Percentiles rank a stretch among this genome's conserved stretches.
phyloP scores from a whole-genome alignment of 2,329 filamentous ascomycete genomes.

The Neonectria ditissima region DNA sequence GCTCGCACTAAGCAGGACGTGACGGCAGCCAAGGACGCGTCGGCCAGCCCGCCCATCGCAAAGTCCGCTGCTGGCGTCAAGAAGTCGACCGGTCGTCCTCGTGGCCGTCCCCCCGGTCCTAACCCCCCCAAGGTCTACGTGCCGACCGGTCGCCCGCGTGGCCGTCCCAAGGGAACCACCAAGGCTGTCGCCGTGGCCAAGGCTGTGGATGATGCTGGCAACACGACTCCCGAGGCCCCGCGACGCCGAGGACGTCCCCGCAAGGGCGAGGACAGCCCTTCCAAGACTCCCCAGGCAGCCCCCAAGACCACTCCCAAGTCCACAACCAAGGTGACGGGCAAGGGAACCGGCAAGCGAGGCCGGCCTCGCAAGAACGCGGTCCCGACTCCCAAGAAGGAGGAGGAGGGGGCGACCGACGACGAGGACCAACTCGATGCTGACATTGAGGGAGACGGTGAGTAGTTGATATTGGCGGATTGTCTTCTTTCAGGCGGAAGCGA shows the following conservation, averaged over 20 bases:
- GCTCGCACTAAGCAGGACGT: constrained; percentile 50
- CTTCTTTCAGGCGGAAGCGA: constrained; percentile 15
- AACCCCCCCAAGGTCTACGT: constrained; percentile 48
- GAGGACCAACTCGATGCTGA: constrained; percentile 30
- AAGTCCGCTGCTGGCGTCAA: constrained; percentile 52
- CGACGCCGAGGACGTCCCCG: constrained; percentile 48
- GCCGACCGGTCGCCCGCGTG: constrained; percentile 60
- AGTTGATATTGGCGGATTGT: not conserved
- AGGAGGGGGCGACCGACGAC: constrained; percentile 26
- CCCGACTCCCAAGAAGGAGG: constrained; percentile 44
- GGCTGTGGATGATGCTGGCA: constrained; percentile 11
- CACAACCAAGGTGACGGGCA: not conserved
- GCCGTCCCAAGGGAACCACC: constrained; percentile 58
- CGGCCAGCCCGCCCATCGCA: constrained; percentile 35
- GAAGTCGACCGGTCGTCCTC: constrained; percentile 57
- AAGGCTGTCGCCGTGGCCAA: constrained; percentile 30
- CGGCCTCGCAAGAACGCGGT: constrained; percentile 48
- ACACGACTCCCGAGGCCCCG: constrained; percentile 28
- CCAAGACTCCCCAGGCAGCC: constrained; percentile 25
- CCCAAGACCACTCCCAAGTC: constrained; percentile 38
- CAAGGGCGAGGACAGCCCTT: constrained; percentile 39
- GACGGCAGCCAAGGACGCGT: constrained; percentile 31
- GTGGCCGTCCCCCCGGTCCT: constrained; percentile 57
- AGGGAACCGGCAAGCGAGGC: constrained; percentile 38
- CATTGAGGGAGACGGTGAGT: constrained; percentile 27